These are phyloP conservation scores for Cyclotella cryptica DNA, from an alignment of 108 stramenopile genomes.

Conservation along the genomic window DNA sequence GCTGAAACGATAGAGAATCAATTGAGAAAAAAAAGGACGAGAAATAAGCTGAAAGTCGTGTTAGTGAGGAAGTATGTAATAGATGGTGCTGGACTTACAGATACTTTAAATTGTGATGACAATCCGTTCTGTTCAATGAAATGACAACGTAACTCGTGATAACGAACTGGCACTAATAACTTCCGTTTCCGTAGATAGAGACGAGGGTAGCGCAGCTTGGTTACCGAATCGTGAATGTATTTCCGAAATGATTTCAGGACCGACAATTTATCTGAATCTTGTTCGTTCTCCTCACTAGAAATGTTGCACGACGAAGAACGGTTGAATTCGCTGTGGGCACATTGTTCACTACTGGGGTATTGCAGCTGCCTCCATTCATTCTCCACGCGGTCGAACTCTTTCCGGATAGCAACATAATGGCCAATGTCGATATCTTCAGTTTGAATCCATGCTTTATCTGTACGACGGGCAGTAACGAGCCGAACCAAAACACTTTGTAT, in stretches of 20 bases:
- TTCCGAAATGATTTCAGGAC: neutral
- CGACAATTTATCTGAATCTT: neutral
- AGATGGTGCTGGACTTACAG: constrained; percentile 21
- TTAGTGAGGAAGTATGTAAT: neutral
- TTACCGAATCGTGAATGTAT: constrained; percentile 18
- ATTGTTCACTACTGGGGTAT: neutral
- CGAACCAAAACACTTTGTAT: constrained; percentile 72
- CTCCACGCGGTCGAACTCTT: constrained; percentile 82
- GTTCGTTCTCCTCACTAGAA: neutral
- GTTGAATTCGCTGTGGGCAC: neutral
- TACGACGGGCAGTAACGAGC: constrained; percentile 55
- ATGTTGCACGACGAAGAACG: no score
- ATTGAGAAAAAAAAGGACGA: neutral
- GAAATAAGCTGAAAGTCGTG: neutral
- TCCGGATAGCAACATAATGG: constrained; percentile 90
- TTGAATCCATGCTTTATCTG: constrained; percentile 73
- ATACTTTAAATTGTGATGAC: constrained; percentile 76
- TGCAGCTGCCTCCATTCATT: constrained; percentile 12
- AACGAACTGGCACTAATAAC: constrained; percentile 79
- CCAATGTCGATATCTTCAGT: constrained; percentile 86
- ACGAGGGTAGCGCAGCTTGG: constrained; percentile 42
- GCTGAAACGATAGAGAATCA: constrained; percentile 6
- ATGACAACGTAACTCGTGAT: constrained; percentile 85
- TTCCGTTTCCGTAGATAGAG: constrained; percentile 46
- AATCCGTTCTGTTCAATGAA: constrained; percentile 82